Conservation (phyloP, 2,329 filamentous ascomycete genomes). For the Fusarium metavorans region DNA sequence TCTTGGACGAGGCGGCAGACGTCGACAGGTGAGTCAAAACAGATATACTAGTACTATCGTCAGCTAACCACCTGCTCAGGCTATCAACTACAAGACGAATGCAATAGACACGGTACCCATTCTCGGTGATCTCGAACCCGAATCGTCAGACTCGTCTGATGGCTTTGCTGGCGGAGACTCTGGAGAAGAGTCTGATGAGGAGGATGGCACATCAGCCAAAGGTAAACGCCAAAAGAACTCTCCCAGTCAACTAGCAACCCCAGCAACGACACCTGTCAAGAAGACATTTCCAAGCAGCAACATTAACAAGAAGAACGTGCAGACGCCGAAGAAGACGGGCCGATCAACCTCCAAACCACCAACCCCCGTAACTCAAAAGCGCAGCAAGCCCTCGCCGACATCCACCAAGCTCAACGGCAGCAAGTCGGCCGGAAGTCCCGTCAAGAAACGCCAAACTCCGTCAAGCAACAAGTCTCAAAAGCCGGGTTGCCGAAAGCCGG, state of each 20-base stretch:
- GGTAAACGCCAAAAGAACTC: slow-evolving; percentile 51
- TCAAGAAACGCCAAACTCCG: slow-evolving; percentile 25
- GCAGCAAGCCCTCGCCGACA: slow-evolving; percentile 30
- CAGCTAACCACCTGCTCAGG: slow-evolving; percentile 42
- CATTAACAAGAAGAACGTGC: slow-evolving; percentile 49
- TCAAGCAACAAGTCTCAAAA: slow-evolving; percentile 19
- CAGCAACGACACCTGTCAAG: slow-evolving; percentile 43
- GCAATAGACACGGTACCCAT: slow-evolving; percentile 30
- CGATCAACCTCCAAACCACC: slow-evolving; percentile 23
- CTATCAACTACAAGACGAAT: slow-evolving; percentile 52
- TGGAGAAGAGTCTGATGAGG: slow-evolving; percentile 46
- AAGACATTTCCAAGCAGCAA: slow-evolving; percentile 40
- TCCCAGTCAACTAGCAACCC: slow-evolving; percentile 38
- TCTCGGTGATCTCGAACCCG: slow-evolving; percentile 42
- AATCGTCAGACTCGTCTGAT: slow-evolving; percentile 50
- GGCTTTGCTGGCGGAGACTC: slow-evolving; percentile 50
- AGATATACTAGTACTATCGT: not conserved
- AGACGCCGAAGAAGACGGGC: slow-evolving; percentile 47
- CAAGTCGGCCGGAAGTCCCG: slow-evolving; percentile 48
- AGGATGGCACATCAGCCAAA: slow-evolving; percentile 43
- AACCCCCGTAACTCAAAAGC: slow-evolving; percentile 33
- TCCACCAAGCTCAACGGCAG: slow-evolving; percentile 20
- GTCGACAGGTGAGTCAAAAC: slow-evolving; percentile 58
- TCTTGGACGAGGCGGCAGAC: slow-evolving; percentile 88
- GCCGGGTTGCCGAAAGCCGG: not conserved